Percentiles rank a stretch among this genome's conserved stretches.
Conservation (phyloP, 768 basidiomycete species). For the Suillus discolor region DNA sequence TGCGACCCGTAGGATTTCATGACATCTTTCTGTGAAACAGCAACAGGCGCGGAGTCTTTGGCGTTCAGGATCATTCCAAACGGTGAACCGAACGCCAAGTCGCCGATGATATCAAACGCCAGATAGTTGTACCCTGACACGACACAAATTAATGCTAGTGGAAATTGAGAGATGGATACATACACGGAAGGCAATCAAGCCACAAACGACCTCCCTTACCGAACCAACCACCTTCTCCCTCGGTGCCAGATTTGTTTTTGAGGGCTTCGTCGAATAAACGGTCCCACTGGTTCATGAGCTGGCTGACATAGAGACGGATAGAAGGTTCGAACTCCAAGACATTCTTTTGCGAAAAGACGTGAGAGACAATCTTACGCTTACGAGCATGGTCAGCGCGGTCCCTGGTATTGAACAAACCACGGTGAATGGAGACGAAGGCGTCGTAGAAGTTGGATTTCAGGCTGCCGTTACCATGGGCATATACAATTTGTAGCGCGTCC, state of each 20-base stretch:
- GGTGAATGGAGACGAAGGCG: conserved; percentile 73
- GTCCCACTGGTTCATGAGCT: conserved; percentile 77
- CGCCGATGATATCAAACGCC: conserved; percentile 81
- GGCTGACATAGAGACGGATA: conserved; percentile 58
- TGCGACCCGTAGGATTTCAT: conserved; percentile 59
- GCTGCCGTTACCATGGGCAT: conserved; percentile 84
- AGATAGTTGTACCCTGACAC: conserved; percentile 58
- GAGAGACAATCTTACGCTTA: conserved; percentile 89
- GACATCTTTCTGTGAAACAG: conserved; percentile 53
- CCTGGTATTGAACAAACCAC: conserved; percentile 79
- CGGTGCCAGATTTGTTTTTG: conserved; percentile 57
- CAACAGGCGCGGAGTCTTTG: conserved; percentile 72
- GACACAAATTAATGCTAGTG: conserved; percentile 11
- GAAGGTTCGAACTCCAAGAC: conserved; percentile 88
- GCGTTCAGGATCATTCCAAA: conserved; percentile 86
- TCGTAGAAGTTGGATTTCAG: conserved; percentile 81
- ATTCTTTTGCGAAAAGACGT: conserved; percentile 83
- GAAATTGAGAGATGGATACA: background rate
- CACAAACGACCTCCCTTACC: conserved; percentile 65
- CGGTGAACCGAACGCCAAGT: conserved; percentile 84
- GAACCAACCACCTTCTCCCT: conserved; percentile 66
- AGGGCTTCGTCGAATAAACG: conserved; percentile 56
- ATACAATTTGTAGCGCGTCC: conserved; percentile 71
- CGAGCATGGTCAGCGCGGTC: conserved; percentile 78
- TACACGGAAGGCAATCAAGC: conserved; percentile 76